Evolutionary conservation across 2,329 filamentous ascomycete genomes (phyloP).

Genomic region (Calonectria ilicicola): DNA sequence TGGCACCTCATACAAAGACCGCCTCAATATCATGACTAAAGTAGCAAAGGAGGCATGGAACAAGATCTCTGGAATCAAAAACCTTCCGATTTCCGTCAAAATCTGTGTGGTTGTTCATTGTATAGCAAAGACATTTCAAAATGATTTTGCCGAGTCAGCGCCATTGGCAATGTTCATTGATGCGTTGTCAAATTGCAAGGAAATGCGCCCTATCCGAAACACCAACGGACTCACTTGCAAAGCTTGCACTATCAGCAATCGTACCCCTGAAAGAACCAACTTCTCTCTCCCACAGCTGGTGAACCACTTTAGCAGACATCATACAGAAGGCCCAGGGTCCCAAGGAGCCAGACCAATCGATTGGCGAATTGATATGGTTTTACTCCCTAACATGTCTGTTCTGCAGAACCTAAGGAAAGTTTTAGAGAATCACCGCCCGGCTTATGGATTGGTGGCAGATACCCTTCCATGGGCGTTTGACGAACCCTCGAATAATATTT

Average conservation of each 20-base stretch:
- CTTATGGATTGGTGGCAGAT: constrained; percentile 50
- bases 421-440: constrained; percentile 47
- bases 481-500: constrained; percentile 18
- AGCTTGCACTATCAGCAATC: constrained; percentile 59
- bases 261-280: constrained; percentile 48
- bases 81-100: constrained; percentile 71
- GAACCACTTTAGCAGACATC: constrained; percentile 65
- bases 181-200: constrained; percentile 65
- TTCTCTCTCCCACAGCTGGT: constrained; percentile 71
- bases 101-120: constrained; percentile 75
- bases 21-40: constrained; percentile 65
- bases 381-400: constrained; percentile 50
- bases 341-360: constrained; percentile 45
- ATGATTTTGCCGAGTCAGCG: constrained; percentile 68
- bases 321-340: constrained; percentile 47
- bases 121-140: constrained; percentile 67
- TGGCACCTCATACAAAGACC: constrained; percentile 51
- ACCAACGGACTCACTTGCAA: constrained; percentile 68
- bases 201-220: constrained; percentile 67
- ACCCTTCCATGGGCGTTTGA: constrained; percentile 53
- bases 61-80: constrained; percentile 67
- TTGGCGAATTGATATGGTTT: constrained; percentile 62
- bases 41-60: constrained; percentile 74
- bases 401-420: constrained; percentile 45
- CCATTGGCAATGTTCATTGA: constrained; percentile 70